These are phyloP conservation scores for Populus alba DNA, from an alignment of 345 rosid species.

Conservation along the genomic window DNA sequence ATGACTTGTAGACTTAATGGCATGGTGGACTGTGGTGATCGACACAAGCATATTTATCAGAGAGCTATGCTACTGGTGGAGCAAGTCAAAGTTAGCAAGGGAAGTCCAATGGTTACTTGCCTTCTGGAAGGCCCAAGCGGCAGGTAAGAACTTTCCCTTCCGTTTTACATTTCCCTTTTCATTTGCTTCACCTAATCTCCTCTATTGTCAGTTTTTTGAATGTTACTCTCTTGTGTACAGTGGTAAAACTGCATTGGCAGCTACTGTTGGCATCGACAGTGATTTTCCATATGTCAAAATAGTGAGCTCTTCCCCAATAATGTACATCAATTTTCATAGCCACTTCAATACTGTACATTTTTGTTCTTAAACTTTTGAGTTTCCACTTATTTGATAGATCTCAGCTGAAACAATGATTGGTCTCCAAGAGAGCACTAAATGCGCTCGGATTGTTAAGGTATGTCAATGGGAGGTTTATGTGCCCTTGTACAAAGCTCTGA, in stretches of 20 bases:
- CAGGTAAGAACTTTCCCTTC: constrained; percentile 48
- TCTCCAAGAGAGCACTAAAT: constrained; percentile 94
- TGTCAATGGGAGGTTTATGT: constrained; percentile 6
- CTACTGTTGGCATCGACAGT: constrained; percentile 91
- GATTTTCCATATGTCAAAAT: constrained; percentile 97
- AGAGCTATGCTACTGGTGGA: constrained; percentile 89
- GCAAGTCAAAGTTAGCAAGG: constrained; percentile 96
- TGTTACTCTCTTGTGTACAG: constrained; percentile 43
- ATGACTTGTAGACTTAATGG: constrained; percentile 67
- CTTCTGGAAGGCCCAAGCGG: constrained; percentile 95
- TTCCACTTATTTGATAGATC: constrained; percentile 42
- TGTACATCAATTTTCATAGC: not conserved
- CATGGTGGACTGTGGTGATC: constrained; percentile 83
- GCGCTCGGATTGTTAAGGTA: constrained; percentile 93
- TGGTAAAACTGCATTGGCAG: constrained; percentile 97
- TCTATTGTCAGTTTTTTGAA: constrained; percentile 18
- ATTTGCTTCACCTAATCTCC: constrained; percentile 1
- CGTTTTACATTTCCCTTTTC: not conserved
- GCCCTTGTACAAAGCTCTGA: not conserved
- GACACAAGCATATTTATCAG: constrained; percentile 73
- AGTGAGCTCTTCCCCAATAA: constrained; percentile 45
- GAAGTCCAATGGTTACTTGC: constrained; percentile 92
- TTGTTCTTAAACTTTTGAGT: not conserved
- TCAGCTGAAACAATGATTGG: constrained; percentile 97
- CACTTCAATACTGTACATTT: not conserved